These are phyloP conservation scores for Lactarius vividus DNA, from an alignment of 768 basidiomycete species.

Conservation along the genomic window DNA sequence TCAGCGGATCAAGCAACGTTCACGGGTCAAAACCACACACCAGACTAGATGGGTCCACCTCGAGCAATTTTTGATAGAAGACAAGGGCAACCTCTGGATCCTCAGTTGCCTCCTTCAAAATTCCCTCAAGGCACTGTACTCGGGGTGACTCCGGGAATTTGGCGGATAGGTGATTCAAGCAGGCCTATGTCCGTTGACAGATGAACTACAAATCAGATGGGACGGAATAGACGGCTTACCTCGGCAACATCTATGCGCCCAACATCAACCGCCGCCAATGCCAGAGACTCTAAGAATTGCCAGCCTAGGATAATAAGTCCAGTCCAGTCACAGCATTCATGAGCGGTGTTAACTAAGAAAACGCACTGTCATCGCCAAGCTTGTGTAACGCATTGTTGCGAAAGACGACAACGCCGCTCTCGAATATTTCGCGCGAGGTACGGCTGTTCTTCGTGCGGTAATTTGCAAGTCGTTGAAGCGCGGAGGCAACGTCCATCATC, in stretches of 20 bases:
- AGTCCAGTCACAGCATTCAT: background rate
- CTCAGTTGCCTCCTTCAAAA: constrained; percentile 71
- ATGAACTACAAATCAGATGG: background rate
- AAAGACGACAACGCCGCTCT: constrained; percentile 35
- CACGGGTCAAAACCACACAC: constrained; percentile 45
- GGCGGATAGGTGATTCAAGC: constrained; percentile 55
- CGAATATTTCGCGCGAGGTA: constrained; percentile 38
- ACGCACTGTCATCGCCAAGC: constrained; percentile 36
- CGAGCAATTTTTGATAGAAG: constrained; percentile 61
- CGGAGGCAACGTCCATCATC: constrained; percentile 34
- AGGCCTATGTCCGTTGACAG: constrained; percentile 43
- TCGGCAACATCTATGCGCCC: constrained; percentile 72
- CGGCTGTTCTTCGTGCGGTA: constrained; percentile 34
- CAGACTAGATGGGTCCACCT: constrained; percentile 63
- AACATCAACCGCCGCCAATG: constrained; percentile 73
- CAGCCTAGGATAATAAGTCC: constrained; percentile 49
- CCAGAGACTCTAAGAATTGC: constrained; percentile 78
- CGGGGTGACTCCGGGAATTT: constrained; percentile 81
- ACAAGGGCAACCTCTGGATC: constrained; percentile 53
- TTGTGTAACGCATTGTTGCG: constrained; percentile 32
- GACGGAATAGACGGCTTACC: constrained; percentile 44
- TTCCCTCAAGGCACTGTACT: constrained; percentile 73
- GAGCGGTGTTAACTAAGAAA: background rate
- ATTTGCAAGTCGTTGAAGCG: constrained; percentile 37
- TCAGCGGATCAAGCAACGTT: background rate